Conservation (phyloP, 306 rosid genomes). For the Boehmeria nivea region DNA sequence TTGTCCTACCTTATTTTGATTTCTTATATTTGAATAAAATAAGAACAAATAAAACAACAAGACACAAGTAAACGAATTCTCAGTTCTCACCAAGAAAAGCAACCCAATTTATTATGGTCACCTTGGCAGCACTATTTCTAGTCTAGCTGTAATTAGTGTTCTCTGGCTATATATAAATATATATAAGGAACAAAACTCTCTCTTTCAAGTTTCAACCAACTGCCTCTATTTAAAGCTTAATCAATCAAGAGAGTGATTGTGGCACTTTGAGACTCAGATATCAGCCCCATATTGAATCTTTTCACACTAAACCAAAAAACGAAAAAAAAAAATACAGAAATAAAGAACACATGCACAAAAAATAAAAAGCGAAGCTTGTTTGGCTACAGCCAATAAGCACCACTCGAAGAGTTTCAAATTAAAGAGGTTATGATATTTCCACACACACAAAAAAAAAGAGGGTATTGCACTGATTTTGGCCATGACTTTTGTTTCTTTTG, state of each 20-base stretch:
- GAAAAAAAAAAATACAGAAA: no score
- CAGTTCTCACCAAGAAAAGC: no score
- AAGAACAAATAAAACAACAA: no score
- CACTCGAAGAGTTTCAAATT: slow-evolving; percentile 3
- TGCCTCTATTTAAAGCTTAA: slow-evolving; percentile 5
- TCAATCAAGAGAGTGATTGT: not conserved
- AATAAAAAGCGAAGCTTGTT: not conserved
- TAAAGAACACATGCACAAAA: not conserved
- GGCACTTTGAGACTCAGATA: slow-evolving; percentile 2
- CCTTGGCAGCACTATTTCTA: no score
- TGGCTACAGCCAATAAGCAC: not conserved
- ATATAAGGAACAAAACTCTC: not conserved
- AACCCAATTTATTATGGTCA: no score
- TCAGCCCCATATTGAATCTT: not conserved
- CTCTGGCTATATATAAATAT: not conserved
- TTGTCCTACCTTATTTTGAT: no score
- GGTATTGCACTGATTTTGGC: not conserved
- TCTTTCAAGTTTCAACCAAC: slow-evolving; percentile 14
- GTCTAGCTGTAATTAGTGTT: not conserved
- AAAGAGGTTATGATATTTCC: not conserved
- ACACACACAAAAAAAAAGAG: not conserved
- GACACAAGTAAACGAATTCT: no score
- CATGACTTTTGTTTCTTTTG: not conserved
- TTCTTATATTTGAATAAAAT: no score
- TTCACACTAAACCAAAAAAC: not conserved